Percentiles rank a stretch among this genome's conserved stretches.
Evolutionary conservation across 2,329 filamentous ascomycete species (phyloP).

Genomic region (Plectosphaerella sp.): DNA sequence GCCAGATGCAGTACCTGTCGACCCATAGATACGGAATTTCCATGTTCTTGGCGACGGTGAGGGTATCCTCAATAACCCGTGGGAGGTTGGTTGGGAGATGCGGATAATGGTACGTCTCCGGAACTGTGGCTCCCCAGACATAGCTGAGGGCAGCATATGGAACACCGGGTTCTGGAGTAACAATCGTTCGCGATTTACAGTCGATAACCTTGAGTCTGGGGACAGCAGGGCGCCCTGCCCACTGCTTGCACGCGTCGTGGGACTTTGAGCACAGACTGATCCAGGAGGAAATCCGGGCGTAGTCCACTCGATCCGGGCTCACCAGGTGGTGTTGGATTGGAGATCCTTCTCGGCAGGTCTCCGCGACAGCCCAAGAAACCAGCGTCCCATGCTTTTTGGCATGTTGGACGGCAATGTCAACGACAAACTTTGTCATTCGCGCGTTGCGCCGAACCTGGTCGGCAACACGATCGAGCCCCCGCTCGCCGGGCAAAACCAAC

Average conservation of each 20-base stretch:
- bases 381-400: background rate
- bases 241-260: background rate
- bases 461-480: background rate
- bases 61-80: slow-evolving; percentile 14
- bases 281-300: background rate
- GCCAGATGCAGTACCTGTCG: slow-evolving; percentile 29
- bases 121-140: slow-evolving; percentile 19
- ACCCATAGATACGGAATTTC: slow-evolving; percentile 33
- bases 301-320: background rate
- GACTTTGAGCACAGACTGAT: background rate
- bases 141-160: slow-evolving; percentile 29
- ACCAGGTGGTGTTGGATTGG: background rate
- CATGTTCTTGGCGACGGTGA: slow-evolving; percentile 23
- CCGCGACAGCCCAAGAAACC: background rate
- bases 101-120: slow-evolving; percentile 1
- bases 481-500: background rate
- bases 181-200: background rate
- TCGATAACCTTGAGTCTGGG: slow-evolving; percentile 2
- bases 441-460: background rate
- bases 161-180: background rate
- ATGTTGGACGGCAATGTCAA: background rate
- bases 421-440: background rate
- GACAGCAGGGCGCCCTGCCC: background rate
- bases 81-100: background rate
- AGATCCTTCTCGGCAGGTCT: background rate